Evolutionary conservation across 108 stramenopile genomes (phyloP).

Genomic region (Nitzschia sp.): DNA sequence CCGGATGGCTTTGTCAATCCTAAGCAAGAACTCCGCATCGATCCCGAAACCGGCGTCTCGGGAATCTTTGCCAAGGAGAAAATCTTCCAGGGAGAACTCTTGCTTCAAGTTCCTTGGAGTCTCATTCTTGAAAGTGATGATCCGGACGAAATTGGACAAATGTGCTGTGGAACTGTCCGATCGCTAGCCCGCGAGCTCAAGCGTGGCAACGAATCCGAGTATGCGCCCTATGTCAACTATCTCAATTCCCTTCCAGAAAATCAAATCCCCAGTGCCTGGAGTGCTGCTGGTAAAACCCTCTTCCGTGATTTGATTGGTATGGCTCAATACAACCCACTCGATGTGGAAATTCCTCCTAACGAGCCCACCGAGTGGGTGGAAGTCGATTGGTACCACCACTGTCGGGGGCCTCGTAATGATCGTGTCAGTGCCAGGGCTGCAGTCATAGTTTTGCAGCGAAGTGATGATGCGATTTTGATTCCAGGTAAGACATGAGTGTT

Average conservation of each 20-base stretch:
- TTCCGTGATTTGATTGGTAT: conserved; percentile 19
- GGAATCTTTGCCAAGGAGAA: conserved; percentile 38
- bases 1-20: conserved; percentile 26
- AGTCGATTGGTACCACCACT: conserved; percentile 32
- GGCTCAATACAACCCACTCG: neutral
- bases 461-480: conserved; percentile 56
- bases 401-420: conserved; percentile 34
- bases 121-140: conserved; percentile 15
- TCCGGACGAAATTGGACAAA: conserved; percentile 12
- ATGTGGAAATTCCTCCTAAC: conserved; percentile 12
- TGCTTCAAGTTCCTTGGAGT: conserved; percentile 30
- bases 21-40: conserved; percentile 28
- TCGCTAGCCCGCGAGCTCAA: conserved; percentile 25
- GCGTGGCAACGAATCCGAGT: conserved; percentile 23
- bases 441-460: conserved; percentile 47
- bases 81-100: conserved; percentile 25
- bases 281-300: conserved; percentile 38
- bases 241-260: conserved; percentile 35
- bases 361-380: conserved; percentile 23
- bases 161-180: conserved; percentile 37
- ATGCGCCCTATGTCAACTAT: conserved; percentile 73
- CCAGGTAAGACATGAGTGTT: conserved; percentile 29
- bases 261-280: conserved; percentile 49
- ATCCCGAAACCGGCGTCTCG: neutral
- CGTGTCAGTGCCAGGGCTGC: conserved; percentile 36